Base-by-base conservation (phyloP, 306 rosid genomes). In the Cicer cuneatum region DNA sequence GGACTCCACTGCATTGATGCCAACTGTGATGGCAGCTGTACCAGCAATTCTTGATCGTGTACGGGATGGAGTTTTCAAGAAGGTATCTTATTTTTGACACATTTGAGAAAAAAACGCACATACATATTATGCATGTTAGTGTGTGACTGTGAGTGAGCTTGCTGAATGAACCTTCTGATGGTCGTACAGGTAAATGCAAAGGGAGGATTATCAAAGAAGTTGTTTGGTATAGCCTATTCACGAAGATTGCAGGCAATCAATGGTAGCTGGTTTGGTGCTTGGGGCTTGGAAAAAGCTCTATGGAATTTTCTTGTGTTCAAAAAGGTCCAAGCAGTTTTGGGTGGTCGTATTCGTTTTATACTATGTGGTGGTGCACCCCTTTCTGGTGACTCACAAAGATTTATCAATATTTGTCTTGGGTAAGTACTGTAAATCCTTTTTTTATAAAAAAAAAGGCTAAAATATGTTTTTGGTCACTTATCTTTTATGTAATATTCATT, bases 311-410 rank as follows among this genome's bases (percentile, higher is more conserved):
- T 95, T 73, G 97, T 89, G 72, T 95, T 95, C 77, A 92, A 80
- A 80, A 95, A 92, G 84, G 92, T 95, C 75, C 94, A 74, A 48
- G 96, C 96, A 51, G 79, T 92, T 84, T 80, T 95, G 46, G 99
- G 99, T 68, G 98, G 99, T n/a, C 89, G 66, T 33, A 81, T 95
- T 54, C 98, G 97, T 45, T 92, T 81, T 81, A 72, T 95, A 76
- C 86, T 92, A 37, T 95, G 93, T 76, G 99, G 99, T 42, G 99
- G 99, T 74, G 99, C 99, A 74, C 99, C 99, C 70, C 97, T 94
- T 58, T 90, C 99, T 60, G 78, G 76, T 59, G 96, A 90, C 81
- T 86, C 97, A 82, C 99, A 95, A 83, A 90, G 97, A 86, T 95
- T 95, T 87, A 95, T 95, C 92, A 95, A 92, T 81, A 92, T 95